Percentiles rank a stretch among this genome's conserved stretches.
phyloP scores from a whole-genome alignment of 495 filamentous ascomycete species.

The Aspergillus ostianus region DNA sequence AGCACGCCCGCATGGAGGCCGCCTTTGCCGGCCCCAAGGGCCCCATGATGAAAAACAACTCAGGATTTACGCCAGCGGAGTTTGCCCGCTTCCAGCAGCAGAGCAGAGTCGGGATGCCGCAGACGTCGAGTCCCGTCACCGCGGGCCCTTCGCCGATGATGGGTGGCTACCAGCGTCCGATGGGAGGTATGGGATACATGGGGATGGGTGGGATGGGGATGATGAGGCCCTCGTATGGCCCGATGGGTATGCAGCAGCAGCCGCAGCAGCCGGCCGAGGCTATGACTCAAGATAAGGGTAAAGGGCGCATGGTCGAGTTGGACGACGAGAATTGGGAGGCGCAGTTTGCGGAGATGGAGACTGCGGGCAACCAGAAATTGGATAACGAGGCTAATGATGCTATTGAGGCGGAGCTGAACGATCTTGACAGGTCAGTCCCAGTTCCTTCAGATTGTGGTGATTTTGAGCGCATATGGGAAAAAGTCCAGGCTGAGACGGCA shows the following conservation, averaged over 20 bases:
- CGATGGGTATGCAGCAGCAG: conserved; percentile 50
- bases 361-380: conserved; percentile 57
- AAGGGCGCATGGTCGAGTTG: conserved; percentile 86
- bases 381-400: conserved; percentile 72
- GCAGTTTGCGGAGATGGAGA: conserved; percentile 87
- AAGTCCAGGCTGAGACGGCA: conserved; percentile 77
- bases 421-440: conserved; percentile 81
- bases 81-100: conserved; percentile 83
- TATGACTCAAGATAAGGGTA: conserved; percentile 69
- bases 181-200: conserved; percentile 50
- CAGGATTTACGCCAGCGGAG: conserved; percentile 77
- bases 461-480: conserved; percentile 87
- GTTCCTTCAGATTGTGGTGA: conserved; percentile 59
- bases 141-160: conserved; percentile 45
- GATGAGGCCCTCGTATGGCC: conserved; percentile 35
- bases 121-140: conserved; percentile 55
- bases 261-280: conserved; percentile 52
- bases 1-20: conserved; percentile 77
- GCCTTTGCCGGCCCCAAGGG: conserved; percentile 62
- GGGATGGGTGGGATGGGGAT: conserved; percentile 46
- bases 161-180: conserved; percentile 59
- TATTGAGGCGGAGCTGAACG: conserved; percentile 85
- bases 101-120: conserved; percentile 51
- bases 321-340: conserved; percentile 94
- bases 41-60: conserved; percentile 41